A percentile compares a stretch with the other conserved stretches of the same genome.
phyloP scores from a whole-genome alignment of 495 filamentous ascomycete genomes.

The Articulospora tetracladia region DNA sequence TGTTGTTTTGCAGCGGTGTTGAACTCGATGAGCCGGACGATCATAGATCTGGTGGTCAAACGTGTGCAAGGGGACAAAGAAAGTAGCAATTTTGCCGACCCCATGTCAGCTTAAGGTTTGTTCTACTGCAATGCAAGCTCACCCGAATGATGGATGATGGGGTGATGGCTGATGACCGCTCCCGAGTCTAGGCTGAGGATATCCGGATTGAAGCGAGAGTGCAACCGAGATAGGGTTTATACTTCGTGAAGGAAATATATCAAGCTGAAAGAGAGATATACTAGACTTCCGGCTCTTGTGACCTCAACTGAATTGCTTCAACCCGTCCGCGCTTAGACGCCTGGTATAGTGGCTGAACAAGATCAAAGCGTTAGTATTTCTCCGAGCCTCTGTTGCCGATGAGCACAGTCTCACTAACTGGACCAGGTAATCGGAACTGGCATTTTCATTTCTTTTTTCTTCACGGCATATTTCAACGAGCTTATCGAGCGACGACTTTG shows the following conservation, averaged over 20 bases:
- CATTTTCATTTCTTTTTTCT: neutral
- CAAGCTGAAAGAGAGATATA: too few species aligned
- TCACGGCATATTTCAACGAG: neutral
- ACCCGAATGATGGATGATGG: slow-evolving; percentile 1
- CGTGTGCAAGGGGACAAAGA: too few species aligned
- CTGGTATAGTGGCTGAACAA: neutral
- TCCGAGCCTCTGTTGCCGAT: neutral
- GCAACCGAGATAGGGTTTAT: too few species aligned
- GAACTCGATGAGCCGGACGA: too few species aligned
- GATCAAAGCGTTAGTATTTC: neutral
- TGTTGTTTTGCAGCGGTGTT: neutral
- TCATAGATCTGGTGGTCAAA: too few species aligned
- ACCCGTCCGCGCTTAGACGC: neutral
- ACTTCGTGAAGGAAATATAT: too few species aligned
- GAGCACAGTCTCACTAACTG: neutral
- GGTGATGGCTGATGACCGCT: neutral
- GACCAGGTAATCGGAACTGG: neutral
- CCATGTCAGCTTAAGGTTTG: slow-evolving; percentile 2
- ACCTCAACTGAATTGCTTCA: neutral
- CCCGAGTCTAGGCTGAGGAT: neutral
- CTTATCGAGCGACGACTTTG: too few species aligned
- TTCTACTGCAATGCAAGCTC: neutral
- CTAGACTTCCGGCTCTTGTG: neutral
- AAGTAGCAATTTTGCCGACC: slow-evolving; percentile 1
- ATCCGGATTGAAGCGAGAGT: neutral